A percentile compares a stretch with the other conserved stretches of the same genome.
phyloP scores from a whole-genome alignment of 2,329 filamentous ascomycete species.

The Colletotrichum spinosum region DNA sequence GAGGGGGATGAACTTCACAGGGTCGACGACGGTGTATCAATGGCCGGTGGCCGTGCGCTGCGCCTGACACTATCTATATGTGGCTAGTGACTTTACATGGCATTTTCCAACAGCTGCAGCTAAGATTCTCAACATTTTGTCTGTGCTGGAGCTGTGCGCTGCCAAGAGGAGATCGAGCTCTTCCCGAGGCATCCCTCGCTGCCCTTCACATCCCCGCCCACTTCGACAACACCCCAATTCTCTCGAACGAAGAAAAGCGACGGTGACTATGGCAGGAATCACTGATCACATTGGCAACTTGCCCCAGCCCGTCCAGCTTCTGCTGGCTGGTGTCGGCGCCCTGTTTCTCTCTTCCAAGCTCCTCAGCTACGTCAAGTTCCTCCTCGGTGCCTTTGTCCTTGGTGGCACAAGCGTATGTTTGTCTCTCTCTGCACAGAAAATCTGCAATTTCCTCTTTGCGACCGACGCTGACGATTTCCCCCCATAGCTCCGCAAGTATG shows the following conservation, averaged over 20 bases:
- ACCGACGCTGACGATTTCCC: conserved; percentile 36
- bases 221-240: not conserved
- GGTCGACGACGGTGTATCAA: too few species aligned
- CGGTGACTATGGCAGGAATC: conserved; percentile 37
- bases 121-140: conserved; percentile 34
- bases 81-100: conserved; percentile 20
- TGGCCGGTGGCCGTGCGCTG: too few species aligned
- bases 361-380: conserved; percentile 68
- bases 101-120: conserved; percentile 11
- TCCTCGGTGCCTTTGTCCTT: conserved; percentile 77
- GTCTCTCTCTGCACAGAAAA: not conserved
- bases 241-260: not conserved
- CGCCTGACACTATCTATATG: conserved; percentile 6
- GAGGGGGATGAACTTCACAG: too few species aligned
- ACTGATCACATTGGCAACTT: conserved; percentile 50
- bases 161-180: conserved; percentile 5
- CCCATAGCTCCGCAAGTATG: conserved; percentile 85
- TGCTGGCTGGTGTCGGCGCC: conserved; percentile 67
- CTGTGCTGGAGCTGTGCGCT: conserved; percentile 10
- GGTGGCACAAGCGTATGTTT: conserved; percentile 69
- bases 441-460: not conserved
- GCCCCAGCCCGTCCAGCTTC: conserved; percentile 59
- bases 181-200: not conserved
- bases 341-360: conserved; percentile 68
- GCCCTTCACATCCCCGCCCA: not conserved